A percentile compares a stretch with the other conserved stretches of the same genome.
Evolutionary conservation across 1,284 basidiomycete species (phyloP).

Genomic region (Vanrija humicola): DNA sequence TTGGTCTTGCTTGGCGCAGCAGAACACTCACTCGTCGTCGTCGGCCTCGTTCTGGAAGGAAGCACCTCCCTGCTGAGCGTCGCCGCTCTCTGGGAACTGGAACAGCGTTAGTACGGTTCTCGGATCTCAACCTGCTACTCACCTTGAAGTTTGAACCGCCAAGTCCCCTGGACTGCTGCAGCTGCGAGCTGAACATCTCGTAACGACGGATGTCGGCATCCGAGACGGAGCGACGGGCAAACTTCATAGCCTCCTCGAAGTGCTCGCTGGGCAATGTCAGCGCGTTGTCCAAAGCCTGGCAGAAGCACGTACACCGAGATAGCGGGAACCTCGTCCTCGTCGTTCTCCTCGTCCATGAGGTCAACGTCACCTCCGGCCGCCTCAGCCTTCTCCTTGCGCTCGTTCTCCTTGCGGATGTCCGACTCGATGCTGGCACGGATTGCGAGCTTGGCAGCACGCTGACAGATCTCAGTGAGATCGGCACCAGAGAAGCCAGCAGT

Average conservation of each 20-base stretch:
- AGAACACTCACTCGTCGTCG: constrained; percentile 40
- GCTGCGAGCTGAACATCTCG: constrained; percentile 48
- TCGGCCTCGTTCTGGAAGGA: constrained; percentile 49
- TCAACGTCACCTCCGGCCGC: constrained; percentile 68
- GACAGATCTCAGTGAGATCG: constrained; percentile 97
- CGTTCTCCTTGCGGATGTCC: constrained; percentile 76
- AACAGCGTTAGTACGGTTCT: constrained; percentile 27
- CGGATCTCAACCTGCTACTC: neutral
- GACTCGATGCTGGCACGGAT: constrained; percentile 89
- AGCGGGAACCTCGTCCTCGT: constrained; percentile 91
- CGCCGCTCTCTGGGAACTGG: constrained; percentile 81
- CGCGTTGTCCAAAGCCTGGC: neutral
- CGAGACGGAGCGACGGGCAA: constrained; percentile 81
- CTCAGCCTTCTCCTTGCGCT: constrained; percentile 77
- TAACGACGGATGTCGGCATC: constrained; percentile 81
- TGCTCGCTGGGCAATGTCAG: constrained; percentile 59
- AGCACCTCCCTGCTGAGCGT: constrained; percentile 52
- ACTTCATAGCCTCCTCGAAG: constrained; percentile 73
- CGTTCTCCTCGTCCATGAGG: constrained; percentile 51
- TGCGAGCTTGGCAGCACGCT: constrained; percentile 87
- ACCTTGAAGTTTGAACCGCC: constrained; percentile 45
- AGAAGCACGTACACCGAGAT: constrained; percentile 65
- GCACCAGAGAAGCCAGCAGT: constrained; percentile 99
- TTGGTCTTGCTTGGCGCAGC: too few relatives aligned
- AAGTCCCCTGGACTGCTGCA: constrained; percentile 46